Evolutionary conservation across 1,139 yeast genomes (phyloP), one percentile per base, ranked within the genome.

Genomic region (Saccharomyces hybrid): DNA sequence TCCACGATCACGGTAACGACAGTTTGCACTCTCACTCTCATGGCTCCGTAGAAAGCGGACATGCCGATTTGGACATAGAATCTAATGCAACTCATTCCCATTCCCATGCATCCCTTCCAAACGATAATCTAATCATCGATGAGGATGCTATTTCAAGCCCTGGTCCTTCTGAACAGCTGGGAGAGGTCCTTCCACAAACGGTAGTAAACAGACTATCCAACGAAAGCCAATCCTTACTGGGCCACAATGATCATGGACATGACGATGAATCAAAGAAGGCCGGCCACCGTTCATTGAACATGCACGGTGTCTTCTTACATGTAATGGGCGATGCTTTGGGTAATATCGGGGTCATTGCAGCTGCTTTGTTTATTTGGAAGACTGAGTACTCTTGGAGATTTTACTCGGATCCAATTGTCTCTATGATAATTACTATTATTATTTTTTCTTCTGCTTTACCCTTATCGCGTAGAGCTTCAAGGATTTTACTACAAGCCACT

Each of bases 271-370:
- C 50, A 5, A 48, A 41, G 13, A 54, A 52, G n/a, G 14, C 51
- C 6, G 73, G 75, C 64, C 66, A 70, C 38, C 82, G 80, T 69
- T 88, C 96, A 13, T 76, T 93, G 76, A 93, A 93, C 72, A 93
- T 93, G 98, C 95, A 89, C 65, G 98, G 99, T 58, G 98, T 93
- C 4, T 93, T 88, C 67, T 76, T 93, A 64, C 99, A 93, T 69
- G 99, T 93, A 5, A 62, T 93, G 63, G 99, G 99, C 47, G 99
- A 93, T 70, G 98, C 98, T 1, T 75, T 93, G 58, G 99, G 99
- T 60, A 93, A 93, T 68, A 75, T 93, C 55, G 99, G 99, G 60
- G 99, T 93, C 53, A 93, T 93, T 57, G 70, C 79, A 13, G 86
- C 97, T 2, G 99, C 98, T 1, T 61, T 93, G 44, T 85, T 93